These are phyloP conservation scores for Penicillium sp. DNA, from an alignment of 2,329 filamentous ascomycete genomes.

Conservation along the genomic window DNA sequence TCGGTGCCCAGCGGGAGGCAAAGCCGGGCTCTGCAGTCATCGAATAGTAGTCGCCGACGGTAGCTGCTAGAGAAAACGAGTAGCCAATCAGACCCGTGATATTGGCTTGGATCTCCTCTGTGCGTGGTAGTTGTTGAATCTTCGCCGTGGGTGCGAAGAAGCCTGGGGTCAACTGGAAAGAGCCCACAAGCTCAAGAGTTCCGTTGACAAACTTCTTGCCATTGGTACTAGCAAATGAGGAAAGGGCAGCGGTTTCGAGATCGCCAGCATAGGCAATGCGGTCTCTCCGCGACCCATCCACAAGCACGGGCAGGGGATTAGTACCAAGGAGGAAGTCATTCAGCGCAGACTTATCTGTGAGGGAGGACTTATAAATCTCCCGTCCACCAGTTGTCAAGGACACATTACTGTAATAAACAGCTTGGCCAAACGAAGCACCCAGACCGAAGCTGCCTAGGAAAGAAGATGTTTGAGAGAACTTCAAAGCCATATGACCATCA, in stretches of 20 bases:
- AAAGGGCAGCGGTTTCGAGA: conserved; percentile 9
- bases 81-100: conserved; percentile 15
- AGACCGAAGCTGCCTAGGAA: conserved; percentile 36
- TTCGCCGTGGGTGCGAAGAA: conserved; percentile 16
- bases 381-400: conserved; percentile 12
- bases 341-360: conserved; percentile 31
- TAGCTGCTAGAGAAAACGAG: conserved; percentile 9
- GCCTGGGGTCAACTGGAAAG: conserved; percentile 8
- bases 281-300: conserved; percentile 36
- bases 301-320: conserved; percentile 34
- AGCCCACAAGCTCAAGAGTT: conserved; percentile 13
- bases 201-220: conserved; percentile 15
- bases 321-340: conserved; percentile 38
- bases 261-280: conserved; percentile 18
- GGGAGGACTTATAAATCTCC: conserved; percentile 23
- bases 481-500: conserved; percentile 14
- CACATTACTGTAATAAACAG: conserved; percentile 16
- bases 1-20: conserved; percentile 9
- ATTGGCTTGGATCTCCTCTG: conserved; percentile 7
- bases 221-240: conserved; percentile 15
- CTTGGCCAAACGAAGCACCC: conserved; percentile 33
- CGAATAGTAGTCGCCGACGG: conserved; percentile 13
- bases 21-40: conserved; percentile 11
- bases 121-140: conserved; percentile 11
- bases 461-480: conserved; percentile 28